Base-by-base conservation (phyloP, 2,329 filamentous ascomycete genomes). In the Sporothrix variecibatus region DNA sequence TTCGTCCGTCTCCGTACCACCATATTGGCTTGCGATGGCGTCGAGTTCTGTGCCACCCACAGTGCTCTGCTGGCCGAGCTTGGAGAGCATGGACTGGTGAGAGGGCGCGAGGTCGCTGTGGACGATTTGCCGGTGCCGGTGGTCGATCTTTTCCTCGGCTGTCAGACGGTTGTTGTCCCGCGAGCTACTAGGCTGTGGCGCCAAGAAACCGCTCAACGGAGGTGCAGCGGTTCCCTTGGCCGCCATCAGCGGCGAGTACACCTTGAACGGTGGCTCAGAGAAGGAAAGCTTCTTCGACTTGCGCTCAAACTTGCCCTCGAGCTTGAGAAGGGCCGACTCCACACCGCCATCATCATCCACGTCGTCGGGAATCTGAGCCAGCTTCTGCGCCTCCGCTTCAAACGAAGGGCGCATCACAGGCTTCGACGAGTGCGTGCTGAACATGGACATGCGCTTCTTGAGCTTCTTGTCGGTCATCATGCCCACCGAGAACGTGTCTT, bases 301-400 rank as follows among this genome's bases (percentile, higher is more conserved):
- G 77, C 87, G 90, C 80, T 92, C 88, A 78, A 92, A 96, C 77
- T 90, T 95, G 11, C 96, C 96, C 83, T 99, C 96, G 0, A 99
- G 87, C 79, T 98, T 99, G 78, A 95, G 83, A 70, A 99, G 82
- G 0, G 96, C 94, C n/a, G 95, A 94, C 80, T 98, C 96, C 34
- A 98, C 91, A 15, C 95, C 95, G 7, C 94, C 94, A 79, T 97
- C 93, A 64, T 92, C 91, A 75, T 91, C 88, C 20, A 85, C 81
- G 51, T 97, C 94, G 79, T 98, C 95, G 0, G 95, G 94, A 34
- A 98, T 93, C 73, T 93, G 91, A 1, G 95, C 94, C 72, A 99
- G 89, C 78, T 93, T 93, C 75, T 95, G 91, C 0, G 97, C 94
- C 78, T 97, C 94, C 2, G 89, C 92, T 81, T 98, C 94, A 78